phyloP scores from a whole-genome alignment of 176 grass and related monocot species.

The Dactylis glomerata region DNA sequence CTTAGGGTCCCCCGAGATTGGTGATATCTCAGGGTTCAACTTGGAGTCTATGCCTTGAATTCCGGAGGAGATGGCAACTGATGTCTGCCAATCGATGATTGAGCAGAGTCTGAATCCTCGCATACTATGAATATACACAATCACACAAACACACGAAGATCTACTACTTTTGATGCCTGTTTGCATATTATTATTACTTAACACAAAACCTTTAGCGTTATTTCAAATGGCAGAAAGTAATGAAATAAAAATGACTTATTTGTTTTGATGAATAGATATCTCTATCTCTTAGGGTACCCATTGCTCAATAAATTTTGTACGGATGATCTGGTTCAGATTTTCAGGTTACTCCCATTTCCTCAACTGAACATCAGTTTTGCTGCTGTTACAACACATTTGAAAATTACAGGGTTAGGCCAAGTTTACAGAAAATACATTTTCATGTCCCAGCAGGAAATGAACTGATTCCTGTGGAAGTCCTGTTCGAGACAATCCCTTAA shows the following conservation, averaged over 20 bases:
- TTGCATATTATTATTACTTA: background rate
- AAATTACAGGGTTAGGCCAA: background rate
- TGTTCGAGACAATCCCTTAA: background rate
- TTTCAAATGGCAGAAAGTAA: background rate
- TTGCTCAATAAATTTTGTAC: no score
- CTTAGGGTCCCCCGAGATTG: constrained; percentile 15
- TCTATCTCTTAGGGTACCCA: no score
- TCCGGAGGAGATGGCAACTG: constrained; percentile 32
- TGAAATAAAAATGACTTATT: background rate
- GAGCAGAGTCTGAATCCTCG: background rate
- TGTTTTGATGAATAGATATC: background rate
- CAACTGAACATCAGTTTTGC: background rate
- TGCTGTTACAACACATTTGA: background rate
- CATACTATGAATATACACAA: background rate
- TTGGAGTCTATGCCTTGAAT: constrained; percentile 22
- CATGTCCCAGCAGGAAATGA: background rate
- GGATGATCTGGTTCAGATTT: background rate
- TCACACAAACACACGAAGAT: background rate
- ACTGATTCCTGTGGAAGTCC: background rate
- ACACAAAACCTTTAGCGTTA: background rate
- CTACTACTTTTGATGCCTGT: background rate
- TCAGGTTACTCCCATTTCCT: background rate
- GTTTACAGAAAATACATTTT: background rate
- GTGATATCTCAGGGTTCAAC: constrained; percentile 10
- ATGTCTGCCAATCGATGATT: constrained; percentile 10